Evolutionary conservation across 2,329 filamentous ascomycete genomes (phyloP), one percentile per base, ranked within the genome.

Genomic region (Aaosphaeria pasadenensis): DNA sequence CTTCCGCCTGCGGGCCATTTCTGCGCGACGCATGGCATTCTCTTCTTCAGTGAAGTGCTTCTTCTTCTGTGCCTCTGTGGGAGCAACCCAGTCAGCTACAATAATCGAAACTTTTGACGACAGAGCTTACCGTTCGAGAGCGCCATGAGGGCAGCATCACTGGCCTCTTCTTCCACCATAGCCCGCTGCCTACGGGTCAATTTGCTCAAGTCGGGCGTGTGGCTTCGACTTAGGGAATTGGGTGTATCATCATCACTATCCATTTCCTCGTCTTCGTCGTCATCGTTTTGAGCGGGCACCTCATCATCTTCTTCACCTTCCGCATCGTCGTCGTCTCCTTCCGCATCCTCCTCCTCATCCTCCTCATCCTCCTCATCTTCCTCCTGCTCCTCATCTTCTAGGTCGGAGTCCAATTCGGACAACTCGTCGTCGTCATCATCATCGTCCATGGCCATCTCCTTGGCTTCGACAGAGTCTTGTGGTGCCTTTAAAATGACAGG

Each of bases 11-110:
- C 86, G 75, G 6, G 86, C 86, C 85, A 89, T 89, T 65, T 89
- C 86, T 6, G 84, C 83, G 47, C 86, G 77, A 43, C 86, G 80
- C 81, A 88, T 87, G 42, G 83, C 83, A 62, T 87, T 83, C 61
- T 89, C 86, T 63, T 88, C 86, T 0, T 84, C 85, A 0, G 86
- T 88, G 43, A 89, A 73, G 57, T 87, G 83, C 60, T 88, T 87
- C 71, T 87, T 86, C 64, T 85, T 81, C 70, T 86, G 83, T n/a
- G 83, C 83, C 66, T 86, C 83, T 81, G 57, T 52, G 31, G 7
- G 39, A 28, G 39, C 39, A 31, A 28, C 7, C 11, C 43, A 47
- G 17, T 66, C 56, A 57, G 53, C 39, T 35, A 24, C 30, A 30
- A 30, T 5, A 31, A 17, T 13, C 39, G 32, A 38, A 36, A 47